phyloP scores from a whole-genome alignment of 108 stramenopile species.

The Discostella pseudostelligera region DNA sequence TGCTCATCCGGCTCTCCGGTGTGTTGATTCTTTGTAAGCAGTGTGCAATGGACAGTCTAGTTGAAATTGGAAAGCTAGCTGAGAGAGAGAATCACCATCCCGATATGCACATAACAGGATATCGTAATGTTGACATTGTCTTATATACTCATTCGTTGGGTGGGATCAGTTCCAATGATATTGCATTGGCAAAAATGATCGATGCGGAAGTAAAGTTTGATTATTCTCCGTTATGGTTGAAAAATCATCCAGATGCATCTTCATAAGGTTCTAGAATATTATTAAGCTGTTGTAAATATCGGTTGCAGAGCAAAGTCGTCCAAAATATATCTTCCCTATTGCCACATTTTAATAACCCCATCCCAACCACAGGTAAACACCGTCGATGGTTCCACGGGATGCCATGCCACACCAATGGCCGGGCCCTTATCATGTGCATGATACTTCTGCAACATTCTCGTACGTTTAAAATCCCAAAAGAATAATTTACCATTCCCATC shows the following conservation, averaged over 20 bases:
- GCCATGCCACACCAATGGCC: slow-evolving; percentile 93
- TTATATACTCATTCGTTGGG: slow-evolving; percentile 79
- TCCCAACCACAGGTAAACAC: slow-evolving; percentile 99
- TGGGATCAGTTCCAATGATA: slow-evolving; percentile 87
- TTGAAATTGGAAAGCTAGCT: slow-evolving; percentile 76
- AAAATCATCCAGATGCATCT: slow-evolving; percentile 55
- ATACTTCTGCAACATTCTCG: slow-evolving; percentile 75
- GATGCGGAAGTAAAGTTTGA: slow-evolving; percentile 57
- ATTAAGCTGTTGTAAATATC: neutral
- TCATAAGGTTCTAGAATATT: neutral
- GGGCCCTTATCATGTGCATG: slow-evolving; percentile 94
- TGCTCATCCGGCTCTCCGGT: neutral
- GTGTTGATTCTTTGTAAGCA: neutral
- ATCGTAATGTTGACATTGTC: slow-evolving; percentile 82
- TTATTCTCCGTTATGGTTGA: slow-evolving; percentile 91
- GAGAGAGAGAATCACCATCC: slow-evolving; percentile 88
- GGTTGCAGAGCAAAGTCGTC: no score
- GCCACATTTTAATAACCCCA: slow-evolving; percentile 98
- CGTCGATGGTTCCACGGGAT: slow-evolving; percentile 90
- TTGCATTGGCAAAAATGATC: slow-evolving; percentile 69
- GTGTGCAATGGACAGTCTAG: slow-evolving; percentile 73
- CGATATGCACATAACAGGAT: slow-evolving; percentile 88
- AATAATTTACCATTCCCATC: slow-evolving; percentile 94
- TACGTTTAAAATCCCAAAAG: slow-evolving; percentile 96
- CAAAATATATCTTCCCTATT: slow-evolving; percentile 38